Evolutionary conservation across 2,329 filamentous ascomycete genomes (phyloP).

Genomic region (Monosporascus sp.): DNA sequence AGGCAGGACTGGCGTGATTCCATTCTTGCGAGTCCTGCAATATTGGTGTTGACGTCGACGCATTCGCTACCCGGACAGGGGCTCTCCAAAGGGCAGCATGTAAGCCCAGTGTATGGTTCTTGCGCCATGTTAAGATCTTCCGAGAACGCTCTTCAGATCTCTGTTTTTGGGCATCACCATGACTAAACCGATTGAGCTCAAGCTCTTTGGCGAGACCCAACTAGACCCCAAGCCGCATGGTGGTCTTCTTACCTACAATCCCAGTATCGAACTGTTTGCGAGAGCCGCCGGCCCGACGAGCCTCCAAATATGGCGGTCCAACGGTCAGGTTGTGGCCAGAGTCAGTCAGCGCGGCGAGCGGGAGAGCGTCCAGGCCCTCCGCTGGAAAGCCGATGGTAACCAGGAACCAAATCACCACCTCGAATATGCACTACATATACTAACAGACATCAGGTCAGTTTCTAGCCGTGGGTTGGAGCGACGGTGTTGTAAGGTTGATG

Average conservation of each 20-base stretch:
- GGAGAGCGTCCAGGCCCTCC: slow-evolving; percentile 43
- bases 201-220: slow-evolving; percentile 52
- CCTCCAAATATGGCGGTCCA: slow-evolving; percentile 72
- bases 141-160: slow-evolving; percentile 2
- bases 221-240: slow-evolving; percentile 51
- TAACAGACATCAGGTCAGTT: slow-evolving; percentile 55
- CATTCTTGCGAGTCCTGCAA: too few species aligned
- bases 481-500: slow-evolving; percentile 72
- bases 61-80: too few species aligned
- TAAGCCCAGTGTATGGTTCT: not conserved
- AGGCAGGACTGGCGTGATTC: too few species aligned
- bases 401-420: not conserved
- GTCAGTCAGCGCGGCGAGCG: slow-evolving; percentile 40
- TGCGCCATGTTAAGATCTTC: slow-evolving; percentile 13
- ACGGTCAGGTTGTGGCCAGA: slow-evolving; percentile 61
- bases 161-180: slow-evolving; percentile 14
- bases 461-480: slow-evolving; percentile 78
- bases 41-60: too few species aligned
- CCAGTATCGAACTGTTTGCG: slow-evolving; percentile 78
- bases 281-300: slow-evolving; percentile 64
- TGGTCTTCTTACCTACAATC: slow-evolving; percentile 68
- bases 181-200: slow-evolving; percentile 31
- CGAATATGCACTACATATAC: not conserved
- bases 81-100: not conserved
- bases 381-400: slow-evolving; percentile 65